Evolutionary conservation across 306 rosid genomes (phyloP), one percentile per base, ranked within the genome.

Genomic region (Quercus robur): DNA sequence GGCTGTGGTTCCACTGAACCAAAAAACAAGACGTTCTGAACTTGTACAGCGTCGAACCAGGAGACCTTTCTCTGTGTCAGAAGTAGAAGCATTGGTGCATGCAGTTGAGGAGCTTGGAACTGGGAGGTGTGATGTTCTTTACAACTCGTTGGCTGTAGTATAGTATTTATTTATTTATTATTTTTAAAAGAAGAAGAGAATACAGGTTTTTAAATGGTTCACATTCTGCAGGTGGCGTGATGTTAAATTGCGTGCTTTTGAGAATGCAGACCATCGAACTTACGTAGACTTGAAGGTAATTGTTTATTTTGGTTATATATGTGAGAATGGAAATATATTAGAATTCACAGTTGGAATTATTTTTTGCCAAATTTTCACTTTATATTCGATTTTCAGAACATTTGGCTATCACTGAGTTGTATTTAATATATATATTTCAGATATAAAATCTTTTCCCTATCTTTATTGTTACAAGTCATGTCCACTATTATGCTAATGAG

Each of bases 101-200:
- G 97, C 97, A 4, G 98, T 95, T 58, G 99, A 93, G 88, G 97
- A 95, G 59, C 92, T 93, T 20, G 99, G 99, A 83, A 95, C 98
- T 12, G 99, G 99, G 86, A 95, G 99, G 99, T 94, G 56, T 54
- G 87, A 26, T 86, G 21, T 51, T 76, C 70, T 75, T 52, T 59
- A 55, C 41, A 69, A 25, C 75, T 31, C 56, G 28, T 73, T 58
- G 28, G 63, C 74, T 66, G 78, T 67, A 38, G 57, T 31, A 5
- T 1, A 5, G 56, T 26, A 41, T 1, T 33, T 25, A 44, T 5
- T 71, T 68, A 5, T 25, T 76, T 68, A 7, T 25, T 76, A 17
- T 71, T 61, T 61, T 9, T 41, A 52, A 25, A 67, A 79, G 64
- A 56, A 76, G 21, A 67, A 79, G 71, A 56, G 75, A 72, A 49